Base-by-base conservation (phyloP, 2,329 filamentous ascomycete genomes). In the Aureobasidium mangrovei region DNA sequence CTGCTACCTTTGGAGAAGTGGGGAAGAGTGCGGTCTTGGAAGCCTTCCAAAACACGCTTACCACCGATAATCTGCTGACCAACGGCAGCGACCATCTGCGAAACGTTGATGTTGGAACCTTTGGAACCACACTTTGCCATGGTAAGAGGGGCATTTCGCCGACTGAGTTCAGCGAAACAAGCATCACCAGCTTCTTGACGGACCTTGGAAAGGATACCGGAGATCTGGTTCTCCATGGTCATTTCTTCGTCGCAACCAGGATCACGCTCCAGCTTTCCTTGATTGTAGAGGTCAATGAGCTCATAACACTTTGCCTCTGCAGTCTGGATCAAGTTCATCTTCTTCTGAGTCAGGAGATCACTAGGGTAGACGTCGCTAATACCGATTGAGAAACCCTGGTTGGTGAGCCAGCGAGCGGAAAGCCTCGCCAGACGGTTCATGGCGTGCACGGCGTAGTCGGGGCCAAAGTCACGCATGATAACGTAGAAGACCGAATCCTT, bases 111-210 rank as follows among this genome's bases (percentile, higher is more conserved):
- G 63, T 88, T 86, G 4, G 90, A 95, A 67, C 93, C 93, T 70
- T 98, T 98, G 53, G 91, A 97, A 46, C 93, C 93, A 9, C 89
- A 97, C 58, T 88, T 93, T 58, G 93, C 93, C 93, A 98, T 98
- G 73, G 95, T 85, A 59, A 97, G 77, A 4, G 93, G 91, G 0
- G 93, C 85, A 63, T 98, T 98, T 73, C 90, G 90, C 59, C 83
- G 85, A 72, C 89, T 96, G 35, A 98, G 77, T 49, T 91, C 89
- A 31, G 84, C 81, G 64, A 96, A 90, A 79, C 93, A 96, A 65
- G 91, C 85, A 51, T 88, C 81, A 77, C 93, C 93, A 57, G 93
- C 91, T 62, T 88, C 84, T 66, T 91, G 86, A 77, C 93, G 86
- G 57, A 98, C 91, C 64, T 86, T 88, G 67, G 86, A 95, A 55